Base-by-base conservation (phyloP, 1,284 basidiomycete genomes). In the Blastosporella zonata region DNA sequence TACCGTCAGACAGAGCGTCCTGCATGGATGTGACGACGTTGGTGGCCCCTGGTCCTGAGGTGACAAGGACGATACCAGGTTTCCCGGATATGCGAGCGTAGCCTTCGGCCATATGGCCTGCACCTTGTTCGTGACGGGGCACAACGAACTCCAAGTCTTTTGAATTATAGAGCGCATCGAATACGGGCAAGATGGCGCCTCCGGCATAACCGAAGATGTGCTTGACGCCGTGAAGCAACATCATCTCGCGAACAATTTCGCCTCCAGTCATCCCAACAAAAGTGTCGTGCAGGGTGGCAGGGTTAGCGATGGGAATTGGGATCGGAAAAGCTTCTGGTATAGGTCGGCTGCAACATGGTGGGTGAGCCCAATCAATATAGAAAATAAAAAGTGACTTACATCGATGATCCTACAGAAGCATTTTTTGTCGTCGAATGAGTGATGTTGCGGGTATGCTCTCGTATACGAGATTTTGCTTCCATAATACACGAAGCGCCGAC, bases 171-270 rank as follows among this genome's bases (percentile, higher is more conserved):
- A 98, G 98, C 64, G 96, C 96, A 68, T 99, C 96, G 69, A 98
- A 99, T 35, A 99, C 96, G 58, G 96, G 97, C n/a, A 98, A 84
- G 65, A 98, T 98, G 41, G 96, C 96, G 55, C 95, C 94, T 41
- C 96, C 96, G 12, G 96, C 96, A 71, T 99, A 99, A 38, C 96
- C 96, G 64, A 99, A 99, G 44, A 99, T 82, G 65, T 98, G 90
- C 70, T 96, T 96, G 63, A 99, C 95, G 50, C 82, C 82, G 68
- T 99, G 96, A 46, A 96, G 81, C 50, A 95, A 85, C 93, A 99
- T 97, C 96, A 99, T 98, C 72, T 99, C 94, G 68, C 98, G 94
- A 74, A 99, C 97, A 65, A 99, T 97, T 68, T 97, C 82, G 28
- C 96, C 97, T 27, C 96, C 96, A n/a, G 93, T 92, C 71, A 96